These are phyloP conservation scores for Eucalyptus dawsonii DNA, from an alignment of 345 rosid genomes.

Conservation along the genomic window DNA sequence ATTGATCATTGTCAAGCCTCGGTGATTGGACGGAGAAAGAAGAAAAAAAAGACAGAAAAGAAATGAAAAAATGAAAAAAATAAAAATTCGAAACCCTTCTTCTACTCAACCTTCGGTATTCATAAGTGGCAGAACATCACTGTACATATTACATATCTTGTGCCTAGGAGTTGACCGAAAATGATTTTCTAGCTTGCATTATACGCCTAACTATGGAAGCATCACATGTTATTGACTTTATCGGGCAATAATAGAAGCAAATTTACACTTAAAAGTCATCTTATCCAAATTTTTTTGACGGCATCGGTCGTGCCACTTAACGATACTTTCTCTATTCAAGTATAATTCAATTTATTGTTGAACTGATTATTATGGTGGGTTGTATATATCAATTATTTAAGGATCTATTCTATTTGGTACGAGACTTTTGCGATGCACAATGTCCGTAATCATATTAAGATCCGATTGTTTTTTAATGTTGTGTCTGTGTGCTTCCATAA, in stretches of 20 bases:
- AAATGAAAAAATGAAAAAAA: no score
- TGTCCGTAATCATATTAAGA: background rate
- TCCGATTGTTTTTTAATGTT: background rate
- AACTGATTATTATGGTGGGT: accelerated
- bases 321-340: no score
- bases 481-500: background rate
- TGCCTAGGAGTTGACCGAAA: accelerated
- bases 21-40: accelerated
- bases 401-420: background rate
- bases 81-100: no score
- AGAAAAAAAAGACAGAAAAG: accelerated
- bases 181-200: no score
- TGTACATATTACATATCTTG: no score
- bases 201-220: no score
- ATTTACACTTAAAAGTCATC: no score
- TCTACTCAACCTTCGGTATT: no score
- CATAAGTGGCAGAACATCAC: no score
- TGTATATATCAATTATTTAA: no score
- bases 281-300: accelerated
- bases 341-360: no score
- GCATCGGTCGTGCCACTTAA: accelerated
- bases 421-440: background rate
- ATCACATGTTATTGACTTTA: background rate
- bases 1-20: background rate
- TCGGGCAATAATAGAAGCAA: background rate